These are phyloP conservation scores for Naegleria lovaniensis DNA, from an alignment of 208 protist species.

Conservation along the genomic window DNA sequence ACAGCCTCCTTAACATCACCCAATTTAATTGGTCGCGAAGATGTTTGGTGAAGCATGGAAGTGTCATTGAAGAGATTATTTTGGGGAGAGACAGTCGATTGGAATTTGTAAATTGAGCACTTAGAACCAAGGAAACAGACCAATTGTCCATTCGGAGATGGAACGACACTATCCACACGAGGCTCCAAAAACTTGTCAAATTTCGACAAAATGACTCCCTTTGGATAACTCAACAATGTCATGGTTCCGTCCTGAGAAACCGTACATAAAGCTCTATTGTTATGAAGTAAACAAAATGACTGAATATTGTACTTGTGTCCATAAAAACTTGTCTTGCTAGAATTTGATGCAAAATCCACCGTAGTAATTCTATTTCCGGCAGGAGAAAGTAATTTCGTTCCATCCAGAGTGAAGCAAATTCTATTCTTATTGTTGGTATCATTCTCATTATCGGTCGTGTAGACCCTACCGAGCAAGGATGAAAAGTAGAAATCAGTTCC, in stretches of 20 bases:
- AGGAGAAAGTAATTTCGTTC: background rate
- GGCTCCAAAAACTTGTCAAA: background rate
- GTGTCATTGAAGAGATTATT: background rate
- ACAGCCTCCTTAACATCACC: background rate
- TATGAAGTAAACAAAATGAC: background rate
- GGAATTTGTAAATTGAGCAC: background rate
- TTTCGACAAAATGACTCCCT: background rate
- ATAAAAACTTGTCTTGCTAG: background rate
- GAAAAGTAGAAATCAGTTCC: background rate
- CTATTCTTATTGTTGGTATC: background rate
- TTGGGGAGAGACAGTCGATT: background rate
- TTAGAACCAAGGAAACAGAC: background rate
- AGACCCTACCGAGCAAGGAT: background rate
- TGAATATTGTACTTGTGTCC: slow-evolving; percentile 14
- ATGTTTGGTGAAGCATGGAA: background rate
- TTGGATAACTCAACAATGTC: background rate
- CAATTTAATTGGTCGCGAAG: background rate
- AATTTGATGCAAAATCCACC: background rate
- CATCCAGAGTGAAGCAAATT: background rate
- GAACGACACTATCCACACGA: background rate
- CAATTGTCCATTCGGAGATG: background rate
- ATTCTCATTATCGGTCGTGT: background rate
- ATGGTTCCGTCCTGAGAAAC: background rate
- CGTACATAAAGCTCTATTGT: background rate
- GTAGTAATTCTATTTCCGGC: background rate